Base-by-base conservation (phyloP, 345 rosid species). In the Populus ilicifolia region DNA sequence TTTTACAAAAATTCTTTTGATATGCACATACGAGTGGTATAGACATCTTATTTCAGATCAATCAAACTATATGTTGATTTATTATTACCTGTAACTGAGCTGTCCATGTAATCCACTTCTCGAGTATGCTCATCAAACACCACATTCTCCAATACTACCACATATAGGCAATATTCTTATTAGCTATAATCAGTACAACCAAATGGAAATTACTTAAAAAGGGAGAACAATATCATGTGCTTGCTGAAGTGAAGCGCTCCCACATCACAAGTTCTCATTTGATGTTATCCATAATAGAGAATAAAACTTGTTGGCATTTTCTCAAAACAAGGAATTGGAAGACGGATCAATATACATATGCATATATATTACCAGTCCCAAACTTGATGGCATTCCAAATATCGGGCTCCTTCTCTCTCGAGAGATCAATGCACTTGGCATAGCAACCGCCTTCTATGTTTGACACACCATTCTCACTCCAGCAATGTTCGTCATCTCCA, bases 381-480 rank as follows among this genome's bases (percentile, higher is more conserved):
- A 95, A 95, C 90, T 92, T 95, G 85, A 93, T 93, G 79, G 99
- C 93, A 67, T 95, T 93, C 90, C 93, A 95, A 73, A 93, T 95
- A 82, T 95, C 99, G 75, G 98, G 98, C 80, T 95, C 99, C 83
- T 93, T 95, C 80, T 95, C 98, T 84, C 85, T 80, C 0, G 98
- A 89, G 77, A 95, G 97, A 84, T 93, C 99, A 77, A 95, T 84
- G 82, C 99, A 95, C 86, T 95, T 95, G 23, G 99, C 98, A 79
- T 95, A 95, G 84, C 99, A 93, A 56, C 98, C 99, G n/a, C 99
- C 99, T 86, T 95, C 99, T 23, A 95, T 93, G 85, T 95, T 95
- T 20, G 99, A 93, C 71, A 95, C 97, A 72, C 99, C 97, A 77
- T 84, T 89, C 64, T 92, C 97, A 62, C 90, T 86, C 99, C 99